These are phyloP conservation scores for Capillidium heterosporum DNA, from an alignment of 371 early-diverging fungal species.

Conservation along the genomic window DNA sequence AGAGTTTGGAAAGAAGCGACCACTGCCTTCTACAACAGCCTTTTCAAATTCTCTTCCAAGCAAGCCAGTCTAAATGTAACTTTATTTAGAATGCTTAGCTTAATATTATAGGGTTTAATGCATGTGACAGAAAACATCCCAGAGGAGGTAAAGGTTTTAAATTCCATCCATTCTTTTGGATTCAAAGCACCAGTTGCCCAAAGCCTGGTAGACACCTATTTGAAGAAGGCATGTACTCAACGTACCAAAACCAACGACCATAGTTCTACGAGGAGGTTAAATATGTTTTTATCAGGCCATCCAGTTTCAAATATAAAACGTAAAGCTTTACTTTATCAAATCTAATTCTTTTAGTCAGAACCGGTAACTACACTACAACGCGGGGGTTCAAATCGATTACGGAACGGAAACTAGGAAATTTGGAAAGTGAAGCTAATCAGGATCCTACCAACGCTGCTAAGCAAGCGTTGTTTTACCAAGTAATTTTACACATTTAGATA, in stretches of 20 bases:
- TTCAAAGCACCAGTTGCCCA: too few relatives aligned
- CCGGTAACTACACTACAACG: background rate
- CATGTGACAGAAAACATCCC: too few relatives aligned
- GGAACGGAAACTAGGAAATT: conserved; percentile 17
- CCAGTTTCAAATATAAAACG: background rate
- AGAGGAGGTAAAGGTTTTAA: too few relatives aligned
- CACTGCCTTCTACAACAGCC: too few relatives aligned
- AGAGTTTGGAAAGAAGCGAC: background rate
- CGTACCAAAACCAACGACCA: background rate
- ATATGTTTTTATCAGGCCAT: background rate
- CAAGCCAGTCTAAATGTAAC: too few relatives aligned
- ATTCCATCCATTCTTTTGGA: too few relatives aligned
- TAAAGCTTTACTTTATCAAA: background rate
- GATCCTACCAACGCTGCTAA: conserved; percentile 33
- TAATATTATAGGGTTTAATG: too few relatives aligned
- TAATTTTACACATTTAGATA: conserved; percentile 9
- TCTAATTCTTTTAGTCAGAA: background rate
- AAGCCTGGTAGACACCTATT: background rate
- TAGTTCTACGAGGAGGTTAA: background rate
- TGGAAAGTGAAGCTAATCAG: conserved; percentile 51
- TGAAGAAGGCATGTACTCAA: background rate
- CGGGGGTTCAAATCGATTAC: conserved; percentile 1
- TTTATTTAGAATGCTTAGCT: too few relatives aligned
- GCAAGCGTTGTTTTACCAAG: conserved; percentile 56
- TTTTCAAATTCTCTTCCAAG: too few relatives aligned